These are phyloP conservation scores for Piper betle DNA, from an alignment of 164 flowering plant genomes.

Conservation along the genomic window DNA sequence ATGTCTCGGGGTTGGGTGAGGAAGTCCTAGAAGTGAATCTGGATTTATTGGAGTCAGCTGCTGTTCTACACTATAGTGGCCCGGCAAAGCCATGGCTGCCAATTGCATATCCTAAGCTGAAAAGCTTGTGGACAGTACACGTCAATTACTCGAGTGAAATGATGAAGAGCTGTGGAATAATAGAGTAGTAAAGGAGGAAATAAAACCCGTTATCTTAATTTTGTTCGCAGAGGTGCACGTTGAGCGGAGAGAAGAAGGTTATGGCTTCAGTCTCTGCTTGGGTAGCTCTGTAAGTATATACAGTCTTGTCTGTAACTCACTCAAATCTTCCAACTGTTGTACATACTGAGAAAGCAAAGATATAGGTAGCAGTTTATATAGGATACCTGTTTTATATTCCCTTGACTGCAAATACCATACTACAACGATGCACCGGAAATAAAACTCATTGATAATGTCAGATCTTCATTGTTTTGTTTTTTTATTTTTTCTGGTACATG, in stretches of 20 bases:
- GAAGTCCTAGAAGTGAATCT: conserved; percentile 7
- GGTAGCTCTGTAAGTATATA: conserved; percentile 2
- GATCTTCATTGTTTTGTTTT: background rate
- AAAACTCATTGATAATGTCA: background rate
- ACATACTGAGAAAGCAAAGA: background rate
- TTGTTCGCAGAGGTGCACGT: conserved; percentile 6
- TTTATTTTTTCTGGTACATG: background rate
- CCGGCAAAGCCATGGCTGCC: conserved; percentile 73
- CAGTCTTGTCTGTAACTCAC: background rate
- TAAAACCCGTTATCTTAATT: conserved; percentile 8
- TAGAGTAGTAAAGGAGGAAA: conserved; percentile 19
- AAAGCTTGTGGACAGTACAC: conserved; percentile 33
- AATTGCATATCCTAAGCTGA: conserved; percentile 36
- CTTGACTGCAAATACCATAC: background rate
- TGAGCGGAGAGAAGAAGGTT: conserved; percentile 40
- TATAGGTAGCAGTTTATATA: background rate
- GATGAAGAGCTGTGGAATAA: conserved; percentile 31
- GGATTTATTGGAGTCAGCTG: conserved; percentile 28
- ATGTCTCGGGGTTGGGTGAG: conserved; percentile 42
- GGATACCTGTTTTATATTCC: background rate
- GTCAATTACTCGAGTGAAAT: conserved; percentile 39
- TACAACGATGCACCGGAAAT: background rate
- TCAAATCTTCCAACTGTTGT: background rate
- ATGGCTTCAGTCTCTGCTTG: conserved; percentile 42
- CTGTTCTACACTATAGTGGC: conserved; percentile 59